phyloP scores from a whole-genome alignment of 352 stramenopile species.

The Pythium phragmiticola region DNA sequence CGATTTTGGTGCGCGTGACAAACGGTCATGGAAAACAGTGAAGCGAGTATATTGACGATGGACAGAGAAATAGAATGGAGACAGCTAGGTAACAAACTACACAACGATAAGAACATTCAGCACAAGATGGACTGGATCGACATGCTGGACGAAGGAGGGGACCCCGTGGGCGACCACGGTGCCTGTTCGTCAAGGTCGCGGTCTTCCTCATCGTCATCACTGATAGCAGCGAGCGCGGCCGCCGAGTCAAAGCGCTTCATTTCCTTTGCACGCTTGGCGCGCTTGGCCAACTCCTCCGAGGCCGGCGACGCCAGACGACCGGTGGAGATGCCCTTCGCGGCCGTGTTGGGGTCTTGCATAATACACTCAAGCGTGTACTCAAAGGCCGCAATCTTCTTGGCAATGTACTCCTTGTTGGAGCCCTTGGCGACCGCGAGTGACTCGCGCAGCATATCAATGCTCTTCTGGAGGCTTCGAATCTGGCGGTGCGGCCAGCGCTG shows the following conservation, averaged over 20 bases:
- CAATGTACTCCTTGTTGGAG: slow-evolving; percentile 77
- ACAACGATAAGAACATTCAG: slow-evolving; percentile 29
- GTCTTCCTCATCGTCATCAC: slow-evolving; percentile 47
- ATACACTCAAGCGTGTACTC: slow-evolving; percentile 83
- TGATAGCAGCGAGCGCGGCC: slow-evolving; percentile 34
- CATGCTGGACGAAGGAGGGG: slow-evolving; percentile 39
- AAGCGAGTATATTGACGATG: neutral
- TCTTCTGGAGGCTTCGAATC: slow-evolving; percentile 82
- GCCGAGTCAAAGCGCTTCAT: slow-evolving; percentile 39
- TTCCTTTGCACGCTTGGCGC: slow-evolving; percentile 44
- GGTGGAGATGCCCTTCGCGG: slow-evolving; percentile 67
- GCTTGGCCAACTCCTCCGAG: slow-evolving; percentile 61
- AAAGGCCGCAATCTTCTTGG: slow-evolving; percentile 80
- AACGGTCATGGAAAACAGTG: neutral
- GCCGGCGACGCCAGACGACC: slow-evolving; percentile 56
- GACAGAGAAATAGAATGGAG: neutral
- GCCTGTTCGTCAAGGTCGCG: slow-evolving; percentile 28
- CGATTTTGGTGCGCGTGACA: neutral
- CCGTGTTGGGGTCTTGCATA: slow-evolving; percentile 78
- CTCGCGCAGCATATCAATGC: slow-evolving; percentile 78
- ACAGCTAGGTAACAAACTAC: slow-evolving; percentile 5
- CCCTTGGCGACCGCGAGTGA: slow-evolving; percentile 70
- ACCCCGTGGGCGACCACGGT: slow-evolving; percentile 21
- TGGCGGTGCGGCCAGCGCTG: slow-evolving; percentile 83
- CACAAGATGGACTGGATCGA: slow-evolving; percentile 76